Evolutionary conservation across 352 stramenopile genomes (phyloP).

Genomic region (Albugo candida): DNA sequence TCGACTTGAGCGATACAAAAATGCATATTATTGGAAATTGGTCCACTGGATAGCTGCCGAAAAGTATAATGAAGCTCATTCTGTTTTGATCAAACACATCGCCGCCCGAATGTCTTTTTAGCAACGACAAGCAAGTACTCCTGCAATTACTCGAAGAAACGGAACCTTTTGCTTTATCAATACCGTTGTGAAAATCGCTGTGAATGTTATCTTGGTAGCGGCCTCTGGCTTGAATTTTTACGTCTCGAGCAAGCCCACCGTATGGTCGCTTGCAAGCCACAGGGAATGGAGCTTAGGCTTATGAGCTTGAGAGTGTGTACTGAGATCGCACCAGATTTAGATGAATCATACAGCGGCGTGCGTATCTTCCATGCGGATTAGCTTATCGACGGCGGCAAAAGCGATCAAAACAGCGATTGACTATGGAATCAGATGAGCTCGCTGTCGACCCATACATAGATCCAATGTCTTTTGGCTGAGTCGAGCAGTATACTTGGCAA

Average conservation of each 20-base stretch:
- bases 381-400: too few species aligned
- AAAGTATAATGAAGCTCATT: slow-evolving; percentile 39
- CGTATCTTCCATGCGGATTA: too few species aligned
- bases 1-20: slow-evolving; percentile 32
- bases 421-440: too few species aligned
- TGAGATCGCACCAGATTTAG: too few species aligned
- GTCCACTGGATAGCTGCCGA: slow-evolving; percentile 46
- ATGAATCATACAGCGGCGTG: too few species aligned
- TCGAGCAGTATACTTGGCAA: too few species aligned
- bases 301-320: too few species aligned
- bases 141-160: slow-evolving; percentile 30
- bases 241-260: slow-evolving; percentile 19
- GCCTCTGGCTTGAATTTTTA: slow-evolving; percentile 47
- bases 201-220: slow-evolving; percentile 25
- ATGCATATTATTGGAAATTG: slow-evolving; percentile 41
- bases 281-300: too few species aligned
- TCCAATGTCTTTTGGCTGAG: too few species aligned
- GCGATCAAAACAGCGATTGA: too few species aligned
- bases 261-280: too few species aligned
- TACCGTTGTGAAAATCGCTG: slow-evolving; percentile 46
- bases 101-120: slow-evolving; percentile 39
- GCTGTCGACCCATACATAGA: too few species aligned
- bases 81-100: slow-evolving; percentile 32
- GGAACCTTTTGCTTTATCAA: slow-evolving; percentile 25
- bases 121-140: slow-evolving; percentile 31